Percentiles rank a stretch among this genome's conserved stretches.
Evolutionary conservation across 768 basidiomycete genomes (phyloP).

Genomic region (Leccinum sublutescens): DNA sequence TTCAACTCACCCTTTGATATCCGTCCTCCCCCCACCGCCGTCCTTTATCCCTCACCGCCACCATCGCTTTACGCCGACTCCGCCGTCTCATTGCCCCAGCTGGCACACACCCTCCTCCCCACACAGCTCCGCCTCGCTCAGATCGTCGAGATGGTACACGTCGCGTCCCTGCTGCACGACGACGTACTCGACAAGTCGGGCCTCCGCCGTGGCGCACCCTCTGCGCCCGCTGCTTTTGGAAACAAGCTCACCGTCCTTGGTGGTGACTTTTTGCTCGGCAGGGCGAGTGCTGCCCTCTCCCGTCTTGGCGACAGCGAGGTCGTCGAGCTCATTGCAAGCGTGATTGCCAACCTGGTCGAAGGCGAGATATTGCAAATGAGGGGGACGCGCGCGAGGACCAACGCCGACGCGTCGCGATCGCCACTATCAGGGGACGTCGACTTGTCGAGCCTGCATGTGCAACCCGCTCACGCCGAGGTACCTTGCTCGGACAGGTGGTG

Average conservation of each 20-base stretch:
- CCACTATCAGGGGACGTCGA: conserved; percentile 15
- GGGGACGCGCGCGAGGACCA: conserved; percentile 7
- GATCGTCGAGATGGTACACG: conserved; percentile 97
- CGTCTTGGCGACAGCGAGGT: conserved; percentile 86
- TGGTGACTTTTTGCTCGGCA: conserved; percentile 93
- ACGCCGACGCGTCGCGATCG: not conserved
- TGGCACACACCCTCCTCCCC: conserved; percentile 52
- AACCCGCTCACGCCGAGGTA: conserved; percentile 30
- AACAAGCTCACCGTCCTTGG: conserved; percentile 94
- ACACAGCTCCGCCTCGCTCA: conserved; percentile 92
- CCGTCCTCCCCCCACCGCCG: conserved; percentile 28
- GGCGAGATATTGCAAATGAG: conserved; percentile 86
- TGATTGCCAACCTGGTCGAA: conserved; percentile 95
- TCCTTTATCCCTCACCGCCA: conserved; percentile 28
- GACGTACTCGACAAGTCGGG: conserved; percentile 77
- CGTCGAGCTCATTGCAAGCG: conserved; percentile 88
- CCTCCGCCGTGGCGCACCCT: conserved; percentile 65
- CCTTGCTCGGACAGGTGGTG: conserved; percentile 56
- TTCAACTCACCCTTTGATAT: conserved; percentile 61
- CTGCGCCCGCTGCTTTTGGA: conserved; percentile 75
- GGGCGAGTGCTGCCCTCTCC: conserved; percentile 84
- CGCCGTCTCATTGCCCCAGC: conserved; percentile 31
- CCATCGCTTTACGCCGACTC: conserved; percentile 19
- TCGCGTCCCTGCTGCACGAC: conserved; percentile 92
- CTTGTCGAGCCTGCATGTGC: conserved; percentile 44